Evolutionary conservation across 2,329 filamentous ascomycete species (phyloP).

Genomic region (Diaporthe eres): DNA sequence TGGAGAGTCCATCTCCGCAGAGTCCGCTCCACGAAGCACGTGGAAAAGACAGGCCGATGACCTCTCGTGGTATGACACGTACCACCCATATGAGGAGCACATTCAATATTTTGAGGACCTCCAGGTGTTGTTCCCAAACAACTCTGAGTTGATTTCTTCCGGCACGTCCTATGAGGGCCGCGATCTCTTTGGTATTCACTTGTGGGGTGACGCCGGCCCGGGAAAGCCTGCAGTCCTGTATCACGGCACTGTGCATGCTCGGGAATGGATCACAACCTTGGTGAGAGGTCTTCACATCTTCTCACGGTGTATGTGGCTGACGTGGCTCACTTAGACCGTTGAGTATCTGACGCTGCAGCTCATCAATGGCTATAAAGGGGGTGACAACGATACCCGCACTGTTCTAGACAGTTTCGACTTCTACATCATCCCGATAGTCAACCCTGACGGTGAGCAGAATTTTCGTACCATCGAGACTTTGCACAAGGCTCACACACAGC

Average conservation of each 20-base stretch:
- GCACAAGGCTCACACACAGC: not conserved
- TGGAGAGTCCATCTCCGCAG: not conserved
- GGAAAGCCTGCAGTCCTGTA: conserved; percentile 13
- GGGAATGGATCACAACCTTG: conserved; percentile 73
- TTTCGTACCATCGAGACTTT: no score
- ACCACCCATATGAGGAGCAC: conserved; percentile 1
- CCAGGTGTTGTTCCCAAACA: not conserved
- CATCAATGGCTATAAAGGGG: conserved; percentile 15
- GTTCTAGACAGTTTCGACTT: conserved; percentile 75
- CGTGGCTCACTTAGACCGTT: not conserved
- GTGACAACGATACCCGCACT: not conserved
- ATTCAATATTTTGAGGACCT: conserved; percentile 23
- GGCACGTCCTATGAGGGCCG: conserved; percentile 19
- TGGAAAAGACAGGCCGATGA: conserved; percentile 19
- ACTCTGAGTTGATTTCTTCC: conserved; percentile 11
- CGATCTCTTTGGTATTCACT: conserved; percentile 7
- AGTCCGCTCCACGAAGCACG: conserved; percentile 4
- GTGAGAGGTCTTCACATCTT: conserved; percentile 65
- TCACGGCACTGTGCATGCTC: conserved; percentile 66
- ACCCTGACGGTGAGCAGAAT: conserved; percentile 66
- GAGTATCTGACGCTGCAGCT: conserved; percentile 20
- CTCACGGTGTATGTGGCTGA: conserved; percentile 59
- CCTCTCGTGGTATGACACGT: conserved; percentile 3
- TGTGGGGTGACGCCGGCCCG: conserved; percentile 8
- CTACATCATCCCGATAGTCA: conserved; percentile 74